These are phyloP conservation scores for Cymbopogon flexuosus DNA, from an alignment of 202 grass and related monocot species.

Conservation along the genomic window DNA sequence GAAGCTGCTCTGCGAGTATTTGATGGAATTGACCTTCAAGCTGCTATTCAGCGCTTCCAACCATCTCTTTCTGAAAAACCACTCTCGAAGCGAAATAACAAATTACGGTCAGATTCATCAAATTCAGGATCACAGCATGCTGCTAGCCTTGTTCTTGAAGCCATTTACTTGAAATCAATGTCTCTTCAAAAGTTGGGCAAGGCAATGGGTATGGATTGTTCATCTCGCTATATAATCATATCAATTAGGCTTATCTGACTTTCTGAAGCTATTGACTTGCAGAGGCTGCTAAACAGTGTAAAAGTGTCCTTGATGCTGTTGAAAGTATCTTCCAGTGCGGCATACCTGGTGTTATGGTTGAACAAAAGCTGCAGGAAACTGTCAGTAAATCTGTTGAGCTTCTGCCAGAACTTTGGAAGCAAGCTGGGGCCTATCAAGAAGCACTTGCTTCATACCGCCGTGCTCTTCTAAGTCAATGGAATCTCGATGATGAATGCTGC, in stretches of 20 bases:
- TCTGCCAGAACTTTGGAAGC: slow-evolving; percentile 92
- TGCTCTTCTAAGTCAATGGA: slow-evolving; percentile 90
- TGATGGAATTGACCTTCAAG: slow-evolving; percentile 87
- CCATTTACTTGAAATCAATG: slow-evolving; percentile 97
- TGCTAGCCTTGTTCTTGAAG: slow-evolving; percentile 90
- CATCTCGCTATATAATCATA: background rate
- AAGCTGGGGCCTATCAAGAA: slow-evolving; percentile 72
- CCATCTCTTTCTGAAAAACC: slow-evolving; percentile 57
- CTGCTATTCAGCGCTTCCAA: slow-evolving; percentile 82
- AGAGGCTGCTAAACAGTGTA: slow-evolving; percentile 90
- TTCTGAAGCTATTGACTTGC: slow-evolving; percentile 32
- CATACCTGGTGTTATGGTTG: slow-evolving; percentile 85
- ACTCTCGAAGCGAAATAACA: slow-evolving; percentile 45
- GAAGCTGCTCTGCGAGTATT: slow-evolving; percentile 87
- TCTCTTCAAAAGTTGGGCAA: slow-evolving; percentile 81
- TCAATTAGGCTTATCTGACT: slow-evolving; percentile 15
- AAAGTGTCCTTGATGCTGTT: slow-evolving; percentile 80
- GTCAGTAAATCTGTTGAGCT: slow-evolving; percentile 88
- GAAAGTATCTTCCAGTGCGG: slow-evolving; percentile 88
- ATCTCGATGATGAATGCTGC: slow-evolving; percentile 83
- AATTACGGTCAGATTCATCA: slow-evolving; percentile 50
- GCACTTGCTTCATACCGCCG: slow-evolving; percentile 72
- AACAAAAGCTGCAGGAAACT: slow-evolving; percentile 88
- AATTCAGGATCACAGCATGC: slow-evolving; percentile 80
- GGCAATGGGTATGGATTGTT: slow-evolving; percentile 53